These are phyloP conservation scores for Avena eriantha DNA, from an alignment of 176 grass and related monocot genomes.

Conservation along the genomic window DNA sequence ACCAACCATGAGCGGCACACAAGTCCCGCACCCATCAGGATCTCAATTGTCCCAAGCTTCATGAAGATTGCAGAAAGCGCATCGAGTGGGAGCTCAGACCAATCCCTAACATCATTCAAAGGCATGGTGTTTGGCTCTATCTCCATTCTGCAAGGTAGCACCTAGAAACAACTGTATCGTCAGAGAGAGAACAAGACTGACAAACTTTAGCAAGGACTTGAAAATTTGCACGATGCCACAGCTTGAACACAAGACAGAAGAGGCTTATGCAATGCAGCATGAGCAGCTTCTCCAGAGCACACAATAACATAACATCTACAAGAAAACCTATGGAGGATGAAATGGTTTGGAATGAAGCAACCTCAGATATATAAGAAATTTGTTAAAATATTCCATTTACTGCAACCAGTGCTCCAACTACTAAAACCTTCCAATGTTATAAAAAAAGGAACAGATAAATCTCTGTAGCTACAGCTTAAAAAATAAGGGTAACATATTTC, in stretches of 20 bases:
- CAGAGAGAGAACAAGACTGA: neutral
- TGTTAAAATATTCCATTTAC: neutral
- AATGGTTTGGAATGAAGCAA: conserved; percentile 6
- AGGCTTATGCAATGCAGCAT: neutral
- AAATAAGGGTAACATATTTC: neutral
- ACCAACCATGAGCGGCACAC: conserved; percentile 44
- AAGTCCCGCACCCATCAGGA: conserved; percentile 39
- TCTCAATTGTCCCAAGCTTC: conserved; percentile 38
- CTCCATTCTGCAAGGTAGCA: conserved; percentile 24
- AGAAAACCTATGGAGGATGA: neutral
- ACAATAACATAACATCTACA: neutral
- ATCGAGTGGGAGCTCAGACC: conserved; percentile 24
- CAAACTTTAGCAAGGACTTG: neutral
- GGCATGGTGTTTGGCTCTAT: neutral
- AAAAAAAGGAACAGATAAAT: neutral
- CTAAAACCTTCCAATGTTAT: neutral
- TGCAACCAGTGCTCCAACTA: neutral
- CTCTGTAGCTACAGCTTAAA: neutral
- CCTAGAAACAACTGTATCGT: neutral
- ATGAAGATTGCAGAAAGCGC: conserved; percentile 11
- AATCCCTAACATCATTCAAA: neutral
- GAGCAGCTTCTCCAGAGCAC: neutral
- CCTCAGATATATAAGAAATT: neutral
- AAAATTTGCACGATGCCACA: neutral
- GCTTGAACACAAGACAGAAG: neutral